These are phyloP conservation scores for Phialocephala sp. DNA, from an alignment of 2,329 filamentous ascomycete species.

Conservation along the genomic window DNA sequence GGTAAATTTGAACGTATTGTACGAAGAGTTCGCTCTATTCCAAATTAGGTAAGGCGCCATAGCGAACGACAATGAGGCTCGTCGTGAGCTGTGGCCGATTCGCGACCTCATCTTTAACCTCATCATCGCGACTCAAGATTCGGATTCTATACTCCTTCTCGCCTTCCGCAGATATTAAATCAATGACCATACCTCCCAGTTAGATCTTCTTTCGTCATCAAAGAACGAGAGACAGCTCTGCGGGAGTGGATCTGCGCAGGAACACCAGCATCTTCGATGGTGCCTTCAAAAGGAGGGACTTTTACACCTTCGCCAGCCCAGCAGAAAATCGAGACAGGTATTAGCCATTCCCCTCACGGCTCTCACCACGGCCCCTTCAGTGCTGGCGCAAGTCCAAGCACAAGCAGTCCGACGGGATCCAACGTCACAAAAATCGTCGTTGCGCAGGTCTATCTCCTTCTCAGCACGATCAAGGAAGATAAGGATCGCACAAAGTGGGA, in stretches of 20 bases:
- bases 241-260: conserved; percentile 43
- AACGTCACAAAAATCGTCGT: conserved; percentile 91
- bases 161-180: conserved; percentile 10
- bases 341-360: conserved; percentile 45
- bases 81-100: neutral
- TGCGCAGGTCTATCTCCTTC: conserved; percentile 91
- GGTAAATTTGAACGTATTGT: neutral
- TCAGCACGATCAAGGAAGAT: conserved; percentile 95
- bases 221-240: conserved; percentile 44
- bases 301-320: conserved; percentile 45
- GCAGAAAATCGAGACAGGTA: conserved; percentile 44
- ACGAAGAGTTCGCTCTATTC: neutral
- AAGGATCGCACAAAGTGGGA: conserved; percentile 93
- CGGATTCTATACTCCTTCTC: neutral
- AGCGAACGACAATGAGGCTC: neutral
- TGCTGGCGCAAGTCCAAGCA: conserved; percentile 44
- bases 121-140: neutral
- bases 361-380: conserved; percentile 54
- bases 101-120: conserved; percentile 6
- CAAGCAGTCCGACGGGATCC: conserved; percentile 51
- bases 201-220: conserved; percentile 43
- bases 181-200: conserved; percentile 40
- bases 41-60: neutral
- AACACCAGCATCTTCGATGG: conserved; percentile 45
- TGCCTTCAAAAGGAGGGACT: conserved; percentile 43